Percentiles rank a stretch among this genome's conserved stretches.
phyloP scores from a whole-genome alignment of 257 asterid species.

The Dorcoceras hygrometricum region DNA sequence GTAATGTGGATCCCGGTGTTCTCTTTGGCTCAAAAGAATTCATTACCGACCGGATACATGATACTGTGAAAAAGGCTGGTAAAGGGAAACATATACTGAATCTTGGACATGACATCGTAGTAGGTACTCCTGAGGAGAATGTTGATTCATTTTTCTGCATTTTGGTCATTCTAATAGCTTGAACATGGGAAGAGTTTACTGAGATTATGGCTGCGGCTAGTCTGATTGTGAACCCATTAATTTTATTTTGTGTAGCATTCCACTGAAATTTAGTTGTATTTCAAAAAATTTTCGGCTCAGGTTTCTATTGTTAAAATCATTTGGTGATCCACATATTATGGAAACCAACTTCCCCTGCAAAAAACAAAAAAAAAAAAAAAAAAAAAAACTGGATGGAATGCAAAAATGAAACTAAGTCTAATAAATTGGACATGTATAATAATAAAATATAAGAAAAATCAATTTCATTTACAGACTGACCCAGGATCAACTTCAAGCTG shows the following conservation, averaged over 20 bases:
- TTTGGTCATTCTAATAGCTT: slow-evolving; percentile 24
- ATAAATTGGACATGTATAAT: too few relatives aligned
- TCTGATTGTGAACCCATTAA: background rate
- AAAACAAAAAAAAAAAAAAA: too few relatives aligned
- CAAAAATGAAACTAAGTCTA: too few relatives aligned
- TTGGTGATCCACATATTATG: too few relatives aligned
- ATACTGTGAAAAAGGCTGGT: slow-evolving; percentile 89
- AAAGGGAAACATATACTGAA: slow-evolving; percentile 87
- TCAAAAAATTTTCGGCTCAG: too few relatives aligned
- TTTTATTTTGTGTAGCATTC: background rate
- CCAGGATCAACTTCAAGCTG: too few relatives aligned
- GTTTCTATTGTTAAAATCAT: too few relatives aligned
- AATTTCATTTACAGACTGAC: too few relatives aligned
- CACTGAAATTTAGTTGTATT: too few relatives aligned
- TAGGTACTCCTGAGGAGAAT: slow-evolving; percentile 97
- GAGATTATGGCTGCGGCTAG: background rate
- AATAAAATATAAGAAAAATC: too few relatives aligned
- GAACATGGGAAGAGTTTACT: slow-evolving; percentile 1
- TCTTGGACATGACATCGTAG: slow-evolving; percentile 95
- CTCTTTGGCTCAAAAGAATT: slow-evolving; percentile 95
- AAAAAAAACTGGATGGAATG: too few relatives aligned
- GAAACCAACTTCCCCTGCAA: too few relatives aligned
- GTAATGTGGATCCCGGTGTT: slow-evolving; percentile 94
- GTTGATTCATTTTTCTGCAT: slow-evolving; percentile 40
- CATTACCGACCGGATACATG: slow-evolving; percentile 76